Percentiles rank a stretch among this genome's conserved stretches.
phyloP scores from a whole-genome alignment of 2,329 filamentous ascomycete species.

The Colletotrichum sp. region DNA sequence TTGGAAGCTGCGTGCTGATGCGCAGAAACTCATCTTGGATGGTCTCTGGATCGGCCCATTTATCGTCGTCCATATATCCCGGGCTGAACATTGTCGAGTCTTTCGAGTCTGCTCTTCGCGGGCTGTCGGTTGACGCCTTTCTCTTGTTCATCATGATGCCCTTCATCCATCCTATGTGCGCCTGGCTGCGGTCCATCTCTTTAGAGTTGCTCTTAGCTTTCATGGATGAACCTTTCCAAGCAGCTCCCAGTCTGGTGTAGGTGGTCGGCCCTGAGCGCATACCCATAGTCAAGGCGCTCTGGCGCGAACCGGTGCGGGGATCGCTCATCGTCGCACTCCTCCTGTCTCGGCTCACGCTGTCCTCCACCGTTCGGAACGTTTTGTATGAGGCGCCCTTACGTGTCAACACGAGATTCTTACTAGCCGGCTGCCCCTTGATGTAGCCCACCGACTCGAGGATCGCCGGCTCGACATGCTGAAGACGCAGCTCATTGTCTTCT shows the following conservation, averaged over 20 bases:
- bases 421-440: conserved; percentile 69
- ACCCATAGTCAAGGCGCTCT: conserved; percentile 47
- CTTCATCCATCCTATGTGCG: conserved; percentile 73
- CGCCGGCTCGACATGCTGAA: conserved; percentile 74
- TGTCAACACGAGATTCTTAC: conserved; percentile 72
- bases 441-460: conserved; percentile 74
- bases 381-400: conserved; percentile 86
- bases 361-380: conserved; percentile 79
- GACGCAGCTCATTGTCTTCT: conserved; percentile 79
- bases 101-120: conserved; percentile 56
- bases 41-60: conserved; percentile 66
- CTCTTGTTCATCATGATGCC: conserved; percentile 68
- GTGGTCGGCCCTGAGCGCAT: conserved; percentile 49
- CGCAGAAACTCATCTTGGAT: conserved; percentile 70
- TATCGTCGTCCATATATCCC: conserved; percentile 55
- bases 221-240: conserved; percentile 64
- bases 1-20: conserved; percentile 65
- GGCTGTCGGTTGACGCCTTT: conserved; percentile 47
- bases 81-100: conserved; percentile 57
- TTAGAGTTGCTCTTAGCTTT: conserved; percentile 55
- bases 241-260: conserved; percentile 38
- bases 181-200: conserved; percentile 50
- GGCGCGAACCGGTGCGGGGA: conserved; percentile 49
- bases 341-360: conserved; percentile 60
- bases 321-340: conserved; percentile 67